Evolutionary conservation across 2,329 filamentous ascomycete genomes (phyloP).

Genomic region (Ceratocystis colombiana): DNA sequence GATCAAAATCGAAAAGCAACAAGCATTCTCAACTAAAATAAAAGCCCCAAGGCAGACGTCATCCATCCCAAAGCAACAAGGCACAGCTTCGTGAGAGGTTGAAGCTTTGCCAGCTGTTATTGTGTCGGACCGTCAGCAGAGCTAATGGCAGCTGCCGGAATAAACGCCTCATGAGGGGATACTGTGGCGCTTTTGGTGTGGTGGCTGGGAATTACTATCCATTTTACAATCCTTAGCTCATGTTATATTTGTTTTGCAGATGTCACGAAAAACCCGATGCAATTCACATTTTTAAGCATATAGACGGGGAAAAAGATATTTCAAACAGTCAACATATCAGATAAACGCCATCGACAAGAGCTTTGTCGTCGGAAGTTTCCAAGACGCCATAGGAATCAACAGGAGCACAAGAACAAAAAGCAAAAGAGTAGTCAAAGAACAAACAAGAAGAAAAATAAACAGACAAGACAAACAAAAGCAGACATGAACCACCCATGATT

Average conservation of each 20-base stretch:
- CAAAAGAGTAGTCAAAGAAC: background rate
- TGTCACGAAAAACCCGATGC: background rate
- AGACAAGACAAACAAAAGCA: background rate
- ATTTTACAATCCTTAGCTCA: background rate
- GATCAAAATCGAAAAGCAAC: background rate
- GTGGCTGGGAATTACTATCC: background rate
- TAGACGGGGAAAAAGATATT: background rate
- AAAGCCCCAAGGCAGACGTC: constrained; percentile 7
- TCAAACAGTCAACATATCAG: background rate
- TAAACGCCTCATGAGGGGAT: background rate
- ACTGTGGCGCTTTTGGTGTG: background rate
- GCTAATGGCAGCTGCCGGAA: constrained; percentile 2
- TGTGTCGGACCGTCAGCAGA: background rate
- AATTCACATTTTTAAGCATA: background rate
- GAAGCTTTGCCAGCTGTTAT: constrained; percentile 8
- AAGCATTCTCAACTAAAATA: background rate
- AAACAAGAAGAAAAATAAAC: constrained; percentile 3
- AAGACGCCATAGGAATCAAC: background rate
- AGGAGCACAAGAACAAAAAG: background rate
- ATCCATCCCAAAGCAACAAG: background rate
- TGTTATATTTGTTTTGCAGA: background rate
- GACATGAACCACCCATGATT: background rate
- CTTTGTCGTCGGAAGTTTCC: background rate
- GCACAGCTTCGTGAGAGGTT: background rate
- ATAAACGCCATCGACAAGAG: background rate